Base-by-base conservation (phyloP, 139 green algal genomes). In the Dunaliella primolecta region DNA sequence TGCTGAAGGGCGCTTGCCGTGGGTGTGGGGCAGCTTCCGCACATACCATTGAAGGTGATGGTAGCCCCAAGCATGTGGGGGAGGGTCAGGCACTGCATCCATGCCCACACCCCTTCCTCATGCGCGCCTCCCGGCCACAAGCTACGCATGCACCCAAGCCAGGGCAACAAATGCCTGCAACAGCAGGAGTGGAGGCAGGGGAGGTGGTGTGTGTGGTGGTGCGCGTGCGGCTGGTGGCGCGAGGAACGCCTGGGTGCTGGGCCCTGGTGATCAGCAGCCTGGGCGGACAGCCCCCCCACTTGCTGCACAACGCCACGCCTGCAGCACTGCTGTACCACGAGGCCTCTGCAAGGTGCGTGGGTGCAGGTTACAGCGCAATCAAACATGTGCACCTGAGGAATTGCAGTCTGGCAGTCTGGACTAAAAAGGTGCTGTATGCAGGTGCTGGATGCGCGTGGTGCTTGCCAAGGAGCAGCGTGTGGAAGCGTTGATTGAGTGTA, bases 291-390 rank as follows among this genome's bases (percentile, higher is more conserved):
- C 77, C 77, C 30, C 31, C 77, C 1, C 30, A 56, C 30, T 20
- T 81, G 77, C 77, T 81, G 77, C 77, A 81, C 77, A 81, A 81
- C 35, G 77, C 77, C 3, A 81, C 77, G 34, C 77, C 32, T 27
- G 20, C 23, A 7, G 77, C 3, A 1, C 30, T 81, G 33, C 33
- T n/a, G 20, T 81, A 70, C 77, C 77, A 34, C 34, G 77, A 81
- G 77, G n/a, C 33, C 11, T 32, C 75, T 2, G n/a, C 30, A 36
- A 36, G 75, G 75, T 80, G 75, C n/a, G 75, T 64, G 46, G 15
- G 46, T 64, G 46, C 46, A 64, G 46, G 46, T 64, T 15, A 15
- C 7, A 64, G 7, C 7, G 46, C 46, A n/a, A n/a, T n/a, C n/a
- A n/a, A n/a, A n/a, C n/a, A n/a, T n/a, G n/a, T n/a, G n/a, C n/a